phyloP scores from a whole-genome alignment of 2,329 filamentous ascomycete species.

The Neocatenulostroma microsporum region DNA sequence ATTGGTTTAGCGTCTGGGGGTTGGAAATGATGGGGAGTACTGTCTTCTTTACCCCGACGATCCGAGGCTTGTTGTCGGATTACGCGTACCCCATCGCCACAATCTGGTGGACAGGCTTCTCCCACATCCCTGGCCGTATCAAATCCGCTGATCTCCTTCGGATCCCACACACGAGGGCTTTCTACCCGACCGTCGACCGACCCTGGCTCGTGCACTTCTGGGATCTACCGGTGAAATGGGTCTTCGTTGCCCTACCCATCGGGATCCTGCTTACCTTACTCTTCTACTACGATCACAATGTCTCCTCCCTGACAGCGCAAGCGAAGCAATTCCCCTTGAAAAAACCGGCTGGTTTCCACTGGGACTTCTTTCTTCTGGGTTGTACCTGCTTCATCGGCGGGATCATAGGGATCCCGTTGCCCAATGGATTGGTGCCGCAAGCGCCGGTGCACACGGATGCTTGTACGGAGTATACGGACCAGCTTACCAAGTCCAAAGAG shows the following conservation, averaged over 20 bases:
- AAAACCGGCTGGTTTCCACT: constrained; percentile 54
- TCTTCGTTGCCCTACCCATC: constrained; percentile 48
- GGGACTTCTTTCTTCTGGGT: constrained; percentile 53
- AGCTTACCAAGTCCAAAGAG: constrained; percentile 37
- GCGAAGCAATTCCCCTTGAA: constrained; percentile 49
- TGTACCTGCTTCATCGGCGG: constrained; percentile 49
- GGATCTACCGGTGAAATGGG: constrained; percentile 45
- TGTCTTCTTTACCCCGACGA: constrained; percentile 37
- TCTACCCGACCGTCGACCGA: constrained; percentile 41
- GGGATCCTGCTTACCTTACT: constrained; percentile 47
- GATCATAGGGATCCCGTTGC: constrained; percentile 50
- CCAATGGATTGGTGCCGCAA: constrained; percentile 53
- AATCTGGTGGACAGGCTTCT: constrained; percentile 49
- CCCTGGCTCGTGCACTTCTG: constrained; percentile 48
- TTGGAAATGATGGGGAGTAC: constrained; percentile 44
- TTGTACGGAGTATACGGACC: constrained; percentile 36
- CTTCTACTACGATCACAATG: constrained; percentile 52
- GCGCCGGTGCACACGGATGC: constrained; percentile 53
- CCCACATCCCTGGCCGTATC: constrained; percentile 44
- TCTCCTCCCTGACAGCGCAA: constrained; percentile 50
- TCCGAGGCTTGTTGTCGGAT: constrained; percentile 44
- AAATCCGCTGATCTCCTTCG: constrained; percentile 34
- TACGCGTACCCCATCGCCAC: constrained; percentile 48
- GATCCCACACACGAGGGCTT: constrained; percentile 39
- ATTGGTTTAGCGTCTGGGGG: constrained; percentile 44